phyloP scores from a whole-genome alignment of 441 rosid genomes.

The Capsella rubella region DNA sequence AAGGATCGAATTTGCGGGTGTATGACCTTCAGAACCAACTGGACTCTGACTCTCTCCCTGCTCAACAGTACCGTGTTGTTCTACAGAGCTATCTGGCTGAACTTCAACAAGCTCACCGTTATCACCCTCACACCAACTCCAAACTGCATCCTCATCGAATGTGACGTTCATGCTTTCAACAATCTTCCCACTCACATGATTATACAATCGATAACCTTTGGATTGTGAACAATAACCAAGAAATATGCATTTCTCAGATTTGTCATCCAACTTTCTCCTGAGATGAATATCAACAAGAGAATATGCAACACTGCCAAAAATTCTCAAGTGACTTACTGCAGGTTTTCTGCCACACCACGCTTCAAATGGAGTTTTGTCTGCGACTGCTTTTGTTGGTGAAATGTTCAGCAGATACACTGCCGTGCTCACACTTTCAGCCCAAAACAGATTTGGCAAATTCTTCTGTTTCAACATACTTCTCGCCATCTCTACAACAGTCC shows the following conservation, averaged over 20 bases:
- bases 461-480: conserved; percentile 11
- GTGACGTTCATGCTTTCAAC: not conserved
- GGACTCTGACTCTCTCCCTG: not conserved
- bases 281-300: not conserved
- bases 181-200: not conserved
- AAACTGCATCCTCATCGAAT: no score
- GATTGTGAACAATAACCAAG: conserved; percentile 10
- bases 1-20: not conserved
- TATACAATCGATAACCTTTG: conserved; percentile 13
- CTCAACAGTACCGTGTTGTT: no score
- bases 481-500: not conserved
- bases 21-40: not conserved
- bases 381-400: not conserved
- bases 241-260: not conserved
- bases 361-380: conserved; percentile 2
- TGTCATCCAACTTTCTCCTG: not conserved
- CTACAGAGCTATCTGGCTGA: not conserved
- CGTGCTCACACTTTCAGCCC: not conserved
- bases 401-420: not conserved
- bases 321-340: not conserved
- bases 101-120: not conserved
- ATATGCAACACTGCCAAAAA: conserved; percentile 21
- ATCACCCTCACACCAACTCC: not conserved
- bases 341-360: conserved; percentile 18
- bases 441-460: not conserved